Evolutionary conservation across 805 yeast species (phyloP).

Genomic region (Yarrowia sp.): DNA sequence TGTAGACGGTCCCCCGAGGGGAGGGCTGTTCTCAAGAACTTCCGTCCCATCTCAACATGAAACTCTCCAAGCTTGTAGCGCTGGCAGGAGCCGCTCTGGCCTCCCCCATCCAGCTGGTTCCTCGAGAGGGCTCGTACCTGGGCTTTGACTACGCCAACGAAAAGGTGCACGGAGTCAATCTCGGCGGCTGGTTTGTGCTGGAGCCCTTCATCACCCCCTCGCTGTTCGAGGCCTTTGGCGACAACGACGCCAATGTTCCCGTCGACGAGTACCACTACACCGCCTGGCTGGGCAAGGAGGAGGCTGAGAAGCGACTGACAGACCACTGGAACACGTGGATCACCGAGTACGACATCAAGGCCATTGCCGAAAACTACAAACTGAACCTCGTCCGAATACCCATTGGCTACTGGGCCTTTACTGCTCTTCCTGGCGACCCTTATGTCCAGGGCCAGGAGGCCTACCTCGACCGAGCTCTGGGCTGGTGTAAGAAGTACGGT

Average conservation of each 20-base stretch:
- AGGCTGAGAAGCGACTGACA: conserved; percentile 59
- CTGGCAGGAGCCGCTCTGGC: conserved; percentile 34
- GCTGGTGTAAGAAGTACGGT: conserved; percentile 69
- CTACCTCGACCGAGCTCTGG: conserved; percentile 77
- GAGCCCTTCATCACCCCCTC: conserved; percentile 90
- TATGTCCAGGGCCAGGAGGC: conserved; percentile 81
- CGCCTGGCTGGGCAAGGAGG: conserved; percentile 64
- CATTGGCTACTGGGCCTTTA: conserved; percentile 93
- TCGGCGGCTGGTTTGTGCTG: conserved; percentile 90
- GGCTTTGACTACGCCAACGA: conserved; percentile 47
- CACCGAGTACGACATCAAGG: conserved; percentile 71
- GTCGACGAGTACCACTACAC: conserved; percentile 83
- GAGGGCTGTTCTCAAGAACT: too few species aligned
- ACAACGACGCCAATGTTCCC: conserved; percentile 57
- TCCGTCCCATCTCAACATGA: background rate
- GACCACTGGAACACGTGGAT: conserved; percentile 83
- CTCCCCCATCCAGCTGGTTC: conserved; percentile 33
- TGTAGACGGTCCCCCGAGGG: background rate
- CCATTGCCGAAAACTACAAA: conserved; percentile 63
- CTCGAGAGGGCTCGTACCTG: conserved; percentile 23
- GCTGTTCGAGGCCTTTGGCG: conserved; percentile 60
- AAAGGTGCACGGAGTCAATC: conserved; percentile 60
- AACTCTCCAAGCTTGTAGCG: conserved; percentile 10
- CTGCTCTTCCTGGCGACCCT: conserved; percentile 69
- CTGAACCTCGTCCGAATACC: conserved; percentile 89